These are phyloP conservation scores for Populus ilicifolia DNA, from an alignment of 345 rosid genomes.

Conservation along the genomic window DNA sequence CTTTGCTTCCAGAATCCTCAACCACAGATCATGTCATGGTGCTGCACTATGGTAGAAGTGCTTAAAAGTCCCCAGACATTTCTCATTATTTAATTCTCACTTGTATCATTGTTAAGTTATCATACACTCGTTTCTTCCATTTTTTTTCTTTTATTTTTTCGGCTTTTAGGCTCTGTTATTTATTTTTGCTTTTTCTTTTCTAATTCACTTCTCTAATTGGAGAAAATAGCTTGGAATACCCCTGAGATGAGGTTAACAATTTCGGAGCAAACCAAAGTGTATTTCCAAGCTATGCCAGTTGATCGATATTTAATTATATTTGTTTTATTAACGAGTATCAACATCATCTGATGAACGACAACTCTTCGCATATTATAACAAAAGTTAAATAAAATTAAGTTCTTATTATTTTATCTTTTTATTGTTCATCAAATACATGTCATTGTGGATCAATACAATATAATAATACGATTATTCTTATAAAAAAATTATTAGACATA, in stretches of 20 bases:
- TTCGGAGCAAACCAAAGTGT: conserved; percentile 26
- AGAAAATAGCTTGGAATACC: conserved; percentile 28
- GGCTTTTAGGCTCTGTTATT: conserved; percentile 21
- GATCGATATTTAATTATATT: conserved; percentile 17
- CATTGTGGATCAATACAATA: too few relatives aligned
- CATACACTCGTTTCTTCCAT: background rate
- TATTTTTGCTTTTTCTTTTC: background rate
- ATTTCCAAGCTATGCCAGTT: conserved; percentile 21
- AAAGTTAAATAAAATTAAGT: too few relatives aligned
- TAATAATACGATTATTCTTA: too few relatives aligned
- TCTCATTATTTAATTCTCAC: conserved; percentile 8
- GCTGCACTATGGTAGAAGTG: conserved; percentile 71
- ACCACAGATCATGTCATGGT: conserved; percentile 78
- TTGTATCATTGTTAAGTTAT: conserved; percentile 34
- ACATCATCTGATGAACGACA: background rate
- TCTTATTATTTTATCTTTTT: too few relatives aligned
- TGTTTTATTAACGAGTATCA: conserved; percentile 6
- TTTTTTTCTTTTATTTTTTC: conserved; percentile 9
- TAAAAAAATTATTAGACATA: too few relatives aligned
- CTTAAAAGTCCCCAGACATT: background rate
- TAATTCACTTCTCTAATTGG: conserved; percentile 21
- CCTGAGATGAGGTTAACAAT: conserved; percentile 21
- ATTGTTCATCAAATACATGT: too few relatives aligned
- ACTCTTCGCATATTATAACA: too few relatives aligned
- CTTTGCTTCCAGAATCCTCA: conserved; percentile 60